These are phyloP conservation scores for Raffaelea ambrosiae DNA, from an alignment of 2,329 filamentous ascomycete species.

Conservation along the genomic window DNA sequence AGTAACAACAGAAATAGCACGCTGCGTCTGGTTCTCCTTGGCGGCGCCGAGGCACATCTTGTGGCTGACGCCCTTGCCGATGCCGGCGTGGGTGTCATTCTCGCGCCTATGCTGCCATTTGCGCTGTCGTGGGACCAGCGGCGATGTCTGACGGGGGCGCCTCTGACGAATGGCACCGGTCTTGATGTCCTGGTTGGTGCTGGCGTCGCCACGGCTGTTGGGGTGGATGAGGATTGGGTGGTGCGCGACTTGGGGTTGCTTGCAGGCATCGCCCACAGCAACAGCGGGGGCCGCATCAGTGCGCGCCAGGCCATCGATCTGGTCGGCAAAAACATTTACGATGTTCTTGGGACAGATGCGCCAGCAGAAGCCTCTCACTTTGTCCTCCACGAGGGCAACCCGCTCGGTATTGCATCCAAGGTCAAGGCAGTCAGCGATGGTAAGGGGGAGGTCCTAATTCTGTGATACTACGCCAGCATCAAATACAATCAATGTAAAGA, in stretches of 20 bases:
- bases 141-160: slow-evolving; percentile 53
- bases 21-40: slow-evolving; percentile 51
- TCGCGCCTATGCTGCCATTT: slow-evolving; percentile 50
- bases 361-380: slow-evolving; percentile 36
- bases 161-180: slow-evolving; percentile 56
- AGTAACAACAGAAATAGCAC: slow-evolving; percentile 38
- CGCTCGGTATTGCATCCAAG: slow-evolving; percentile 48
- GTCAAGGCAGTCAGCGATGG: slow-evolving; percentile 46
- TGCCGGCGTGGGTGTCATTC: slow-evolving; percentile 49
- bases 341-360: slow-evolving; percentile 42
- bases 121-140: slow-evolving; percentile 51
- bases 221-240: slow-evolving; percentile 53
- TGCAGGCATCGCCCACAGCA: slow-evolving; percentile 51
- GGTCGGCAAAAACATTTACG: slow-evolving; percentile 47
- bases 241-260: slow-evolving; percentile 50
- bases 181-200: slow-evolving; percentile 49
- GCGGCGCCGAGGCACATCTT: slow-evolving; percentile 55
- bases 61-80: slow-evolving; percentile 49
- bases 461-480: too few species aligned
- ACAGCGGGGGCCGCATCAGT: slow-evolving; percentile 44
- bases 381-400: slow-evolving; percentile 54
- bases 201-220: slow-evolving; percentile 49
- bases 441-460: slow-evolving; percentile 26
- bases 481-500: too few species aligned
- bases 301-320: slow-evolving; percentile 48